A percentile compares a stretch with the other conserved stretches of the same genome.
Evolutionary conservation across 2,329 filamentous ascomycete genomes (phyloP).

Genomic region (Xylariaceae sp.): DNA sequence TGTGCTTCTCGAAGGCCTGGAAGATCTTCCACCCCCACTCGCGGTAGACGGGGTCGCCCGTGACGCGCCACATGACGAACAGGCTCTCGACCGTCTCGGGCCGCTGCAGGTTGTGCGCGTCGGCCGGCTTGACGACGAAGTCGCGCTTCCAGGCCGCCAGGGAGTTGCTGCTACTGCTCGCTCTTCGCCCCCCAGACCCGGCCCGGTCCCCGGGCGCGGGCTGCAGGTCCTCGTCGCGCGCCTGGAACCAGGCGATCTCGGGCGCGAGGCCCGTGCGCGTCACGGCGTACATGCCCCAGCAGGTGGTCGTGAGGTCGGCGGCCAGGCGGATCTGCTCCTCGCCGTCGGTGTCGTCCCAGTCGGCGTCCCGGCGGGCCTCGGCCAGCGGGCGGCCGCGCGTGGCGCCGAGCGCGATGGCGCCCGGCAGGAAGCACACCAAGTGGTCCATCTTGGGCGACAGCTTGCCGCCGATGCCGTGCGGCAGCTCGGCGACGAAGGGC

Average conservation of each 20-base stretch:
- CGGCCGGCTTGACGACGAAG: constrained; percentile 64
- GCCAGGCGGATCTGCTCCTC: constrained; percentile 81
- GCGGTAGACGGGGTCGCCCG: constrained; percentile 75
- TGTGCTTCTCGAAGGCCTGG: constrained; percentile 66
- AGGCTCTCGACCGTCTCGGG: constrained; percentile 89
- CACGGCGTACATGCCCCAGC: constrained; percentile 89
- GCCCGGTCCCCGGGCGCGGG: constrained; percentile 41
- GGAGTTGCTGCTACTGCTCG: constrained; percentile 35
- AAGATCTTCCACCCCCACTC: constrained; percentile 99
- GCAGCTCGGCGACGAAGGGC: constrained; percentile 79
- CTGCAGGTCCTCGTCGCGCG: constrained; percentile 57
- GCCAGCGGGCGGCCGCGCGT: constrained; percentile 68
- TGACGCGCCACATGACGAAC: constrained; percentile 97
- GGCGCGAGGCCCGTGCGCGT: constrained; percentile 80
- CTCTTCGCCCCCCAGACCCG: constrained; percentile 18
- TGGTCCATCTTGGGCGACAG: constrained; percentile 92
- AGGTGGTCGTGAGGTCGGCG: constrained; percentile 84
- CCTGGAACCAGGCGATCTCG: constrained; percentile 82
- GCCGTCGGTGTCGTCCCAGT: constrained; percentile 65
- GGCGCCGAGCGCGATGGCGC: constrained; percentile 79
- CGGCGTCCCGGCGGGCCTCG: constrained; percentile 60
- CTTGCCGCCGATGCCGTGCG: constrained; percentile 56
- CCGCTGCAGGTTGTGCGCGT: constrained; percentile 83
- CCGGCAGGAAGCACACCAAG: constrained; percentile 89
- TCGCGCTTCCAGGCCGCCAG: constrained; percentile 64